Evolutionary conservation across 2,329 filamentous ascomycete genomes (phyloP).

Genomic region (Diaporthe citrichinensis): DNA sequence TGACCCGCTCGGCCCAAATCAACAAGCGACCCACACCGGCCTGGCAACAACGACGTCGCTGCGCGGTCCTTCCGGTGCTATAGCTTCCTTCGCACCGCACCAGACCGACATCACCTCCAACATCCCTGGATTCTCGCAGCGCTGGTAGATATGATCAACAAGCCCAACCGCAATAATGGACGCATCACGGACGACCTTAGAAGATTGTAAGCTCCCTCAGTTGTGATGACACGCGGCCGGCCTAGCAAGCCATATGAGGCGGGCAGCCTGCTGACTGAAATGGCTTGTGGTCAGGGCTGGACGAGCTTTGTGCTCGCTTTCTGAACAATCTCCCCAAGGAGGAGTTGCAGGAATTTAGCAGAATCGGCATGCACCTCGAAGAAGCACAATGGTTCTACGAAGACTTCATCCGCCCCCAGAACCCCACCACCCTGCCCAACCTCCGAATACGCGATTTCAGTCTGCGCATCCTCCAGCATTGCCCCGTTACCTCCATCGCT

Average conservation of each 20-base stretch:
- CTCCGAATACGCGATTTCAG: slow-evolving; percentile 90
- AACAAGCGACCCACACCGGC: slow-evolving; percentile 28
- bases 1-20: slow-evolving; percentile 28
- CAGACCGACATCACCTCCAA: neutral
- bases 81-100: neutral
- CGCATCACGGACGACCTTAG: slow-evolving; percentile 39
- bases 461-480: slow-evolving; percentile 92
- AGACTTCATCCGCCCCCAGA: slow-evolving; percentile 94
- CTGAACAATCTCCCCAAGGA: slow-evolving; percentile 96
- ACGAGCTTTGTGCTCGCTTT: slow-evolving; percentile 98
- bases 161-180: slow-evolving; percentile 37
- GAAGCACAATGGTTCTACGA: slow-evolving; percentile 99
- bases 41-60: slow-evolving; percentile 32
- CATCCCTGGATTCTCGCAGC: slow-evolving; percentile 3
- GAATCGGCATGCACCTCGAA: slow-evolving; percentile 98
- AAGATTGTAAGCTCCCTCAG: slow-evolving; percentile 39
- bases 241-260: slow-evolving; percentile 26
- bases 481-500: slow-evolving; percentile 87
- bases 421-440: slow-evolving; percentile 83
- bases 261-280: slow-evolving; percentile 43
- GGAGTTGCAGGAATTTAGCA: slow-evolving; percentile 89
- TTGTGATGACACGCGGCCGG: slow-evolving; percentile 3
- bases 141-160: slow-evolving; percentile 40
- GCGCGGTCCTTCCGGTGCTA: slow-evolving; percentile 5
- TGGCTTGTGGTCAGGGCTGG: slow-evolving; percentile 77